A percentile compares a stretch with the other conserved stretches of the same genome.
phyloP scores from a whole-genome alignment of 129 eudicot species.

The Silybum marianum region DNA sequence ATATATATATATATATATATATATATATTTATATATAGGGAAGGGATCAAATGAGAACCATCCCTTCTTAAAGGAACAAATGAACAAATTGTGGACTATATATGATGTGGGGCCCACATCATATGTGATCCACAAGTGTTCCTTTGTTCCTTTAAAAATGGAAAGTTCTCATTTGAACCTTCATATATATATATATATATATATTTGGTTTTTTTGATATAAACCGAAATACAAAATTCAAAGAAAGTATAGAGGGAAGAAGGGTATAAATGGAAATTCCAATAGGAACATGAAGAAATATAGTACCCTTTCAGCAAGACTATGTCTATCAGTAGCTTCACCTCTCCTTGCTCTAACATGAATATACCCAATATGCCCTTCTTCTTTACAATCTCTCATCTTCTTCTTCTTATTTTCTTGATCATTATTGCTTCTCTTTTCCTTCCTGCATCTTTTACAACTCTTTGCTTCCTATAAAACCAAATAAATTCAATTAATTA shows the following conservation, averaged over 20 bases:
- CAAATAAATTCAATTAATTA: not conserved
- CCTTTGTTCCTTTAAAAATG: too few relatives aligned
- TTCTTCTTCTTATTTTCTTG: conserved; percentile 24
- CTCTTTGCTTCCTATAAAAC: conserved; percentile 13
- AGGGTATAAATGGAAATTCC: conserved; percentile 8
- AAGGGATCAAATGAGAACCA: too few relatives aligned
- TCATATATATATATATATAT: too few relatives aligned
- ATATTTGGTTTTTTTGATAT: not conserved
- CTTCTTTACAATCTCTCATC: conserved; percentile 25
- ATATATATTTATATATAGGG: too few relatives aligned
- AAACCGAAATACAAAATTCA: not conserved
- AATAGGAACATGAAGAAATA: not conserved
- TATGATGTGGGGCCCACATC: too few relatives aligned
- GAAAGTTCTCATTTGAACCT: too few relatives aligned
- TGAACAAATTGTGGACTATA: too few relatives aligned
- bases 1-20: not conserved
- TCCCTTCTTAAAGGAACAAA: too few relatives aligned
- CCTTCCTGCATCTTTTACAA: conserved; percentile 32
- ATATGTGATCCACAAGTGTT: too few relatives aligned
- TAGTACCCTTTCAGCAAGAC: conserved; percentile 88
- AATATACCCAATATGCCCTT: conserved; percentile 51
- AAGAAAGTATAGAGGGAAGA: not conserved
- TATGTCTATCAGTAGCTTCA: conserved; percentile 90
- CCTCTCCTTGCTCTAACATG: conserved; percentile 95
- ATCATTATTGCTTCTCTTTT: conserved; percentile 36